Evolutionary conservation across 768 basidiomycete genomes (phyloP), one percentile per base, ranked within the genome.

Genomic region (Amanita thiersii): DNA sequence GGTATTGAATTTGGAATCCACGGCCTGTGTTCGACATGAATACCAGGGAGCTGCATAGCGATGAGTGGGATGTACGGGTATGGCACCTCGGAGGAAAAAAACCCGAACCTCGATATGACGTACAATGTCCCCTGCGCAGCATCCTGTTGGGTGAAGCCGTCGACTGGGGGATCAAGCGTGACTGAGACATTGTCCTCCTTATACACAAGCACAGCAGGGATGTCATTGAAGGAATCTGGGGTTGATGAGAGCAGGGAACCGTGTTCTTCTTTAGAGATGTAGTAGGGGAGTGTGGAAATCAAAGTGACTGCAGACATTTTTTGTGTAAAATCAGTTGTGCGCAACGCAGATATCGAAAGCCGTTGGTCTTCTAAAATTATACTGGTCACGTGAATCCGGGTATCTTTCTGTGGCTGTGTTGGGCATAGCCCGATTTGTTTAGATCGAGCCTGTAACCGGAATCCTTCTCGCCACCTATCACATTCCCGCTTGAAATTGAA

Each of bases 1-100:
- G 90, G 58, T 94, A 98, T 44, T 81, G 70, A 55, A 98, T 75
- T 49, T 86, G 79, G 61, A 97, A 83, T 11, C 89, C 91, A 32
- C 68, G 65, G 11, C 79, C 79, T 1, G 77, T 67, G 8, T 73
- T 53, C 2, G 85, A 79, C 61, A 86, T 74, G 72, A 87, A 94
- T 2, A 77, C 76, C 28, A 96, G 72, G 11, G 73, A 79, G 48
- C 91, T 53, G 32, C n/a, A 7, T 3, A 14, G 20, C 8, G 15
- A 34, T 18, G 7, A 14, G 11, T 7, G 21, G 28, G 9, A 35
- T 3, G 21, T 14, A 34, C 9, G 11, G 44, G 36, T 5, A 7
- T 25, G 25, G 2, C 10, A 8, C n/a, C n/a, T 32, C 37, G 24
- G 31, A 43, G 37, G 3, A 5, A 33, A 34, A 2, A 34, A 47